Evolutionary conservation across 1,284 basidiomycete species (phyloP).

Genomic region (Ceratobasidium theobromae): DNA sequence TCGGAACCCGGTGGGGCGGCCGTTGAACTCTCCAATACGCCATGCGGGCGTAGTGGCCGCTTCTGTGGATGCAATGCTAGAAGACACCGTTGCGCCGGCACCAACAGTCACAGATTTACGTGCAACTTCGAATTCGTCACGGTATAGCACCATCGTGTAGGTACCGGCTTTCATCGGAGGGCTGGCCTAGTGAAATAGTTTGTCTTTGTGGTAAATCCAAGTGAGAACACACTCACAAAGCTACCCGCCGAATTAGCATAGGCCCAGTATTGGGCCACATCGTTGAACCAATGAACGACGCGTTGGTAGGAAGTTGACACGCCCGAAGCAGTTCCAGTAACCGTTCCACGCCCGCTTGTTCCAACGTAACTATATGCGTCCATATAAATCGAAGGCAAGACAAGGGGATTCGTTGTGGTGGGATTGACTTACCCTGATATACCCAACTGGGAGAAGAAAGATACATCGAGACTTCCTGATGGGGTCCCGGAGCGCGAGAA

Average conservation of each 20-base stretch:
- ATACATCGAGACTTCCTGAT: conserved; percentile 45
- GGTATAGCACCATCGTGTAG: conserved; percentile 48
- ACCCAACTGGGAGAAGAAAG: conserved; percentile 50
- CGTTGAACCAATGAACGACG: conserved; percentile 34
- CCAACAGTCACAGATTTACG: conserved; percentile 48
- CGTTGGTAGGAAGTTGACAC: conserved; percentile 38
- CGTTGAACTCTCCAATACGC: conserved; percentile 52
- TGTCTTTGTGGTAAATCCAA: background rate
- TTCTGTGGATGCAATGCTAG: conserved; percentile 42
- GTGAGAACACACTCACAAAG: background rate
- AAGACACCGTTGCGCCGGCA: conserved; percentile 45
- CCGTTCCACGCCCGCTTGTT: conserved; percentile 50
- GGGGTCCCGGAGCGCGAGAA: conserved; percentile 21
- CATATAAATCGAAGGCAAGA: background rate
- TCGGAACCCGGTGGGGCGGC: conserved; percentile 51
- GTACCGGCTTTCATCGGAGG: conserved; percentile 53
- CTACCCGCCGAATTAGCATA: conserved; percentile 43
- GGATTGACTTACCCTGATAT: conserved; percentile 43
- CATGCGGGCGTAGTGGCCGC: conserved; percentile 46
- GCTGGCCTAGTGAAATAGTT: conserved; percentile 43
- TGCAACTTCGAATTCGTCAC: conserved; percentile 50
- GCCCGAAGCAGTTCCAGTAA: conserved; percentile 50
- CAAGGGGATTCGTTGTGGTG: background rate
- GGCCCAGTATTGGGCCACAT: conserved; percentile 52
- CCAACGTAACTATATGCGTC: conserved; percentile 42